Evolutionary conservation across 73 alveolate genomes (phyloP).

Genomic region (Durusdinium trenchii): DNA sequence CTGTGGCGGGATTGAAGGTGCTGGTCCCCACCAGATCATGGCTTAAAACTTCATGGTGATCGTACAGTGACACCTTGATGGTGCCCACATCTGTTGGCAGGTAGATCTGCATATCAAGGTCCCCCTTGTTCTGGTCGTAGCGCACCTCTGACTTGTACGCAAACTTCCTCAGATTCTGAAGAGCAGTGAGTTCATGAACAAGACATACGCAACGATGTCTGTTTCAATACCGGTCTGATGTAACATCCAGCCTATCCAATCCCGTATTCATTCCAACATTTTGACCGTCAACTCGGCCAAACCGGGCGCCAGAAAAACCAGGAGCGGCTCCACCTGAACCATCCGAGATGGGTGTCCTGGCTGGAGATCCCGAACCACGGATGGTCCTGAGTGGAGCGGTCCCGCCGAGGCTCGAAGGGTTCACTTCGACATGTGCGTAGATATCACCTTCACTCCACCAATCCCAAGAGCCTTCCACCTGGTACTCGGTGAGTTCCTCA

Average conservation of each 20-base stretch:
- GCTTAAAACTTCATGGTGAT: constrained; percentile 43
- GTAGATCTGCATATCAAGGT: constrained; percentile 21
- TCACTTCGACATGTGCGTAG: constrained; percentile 10
- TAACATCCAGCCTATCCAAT: too few species aligned
- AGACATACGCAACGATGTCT: too few species aligned
- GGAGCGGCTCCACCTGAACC: too few species aligned
- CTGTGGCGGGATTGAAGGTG: constrained; percentile 35
- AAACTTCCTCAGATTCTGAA: background rate
- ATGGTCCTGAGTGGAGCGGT: too few species aligned
- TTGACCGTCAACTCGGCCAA: too few species aligned
- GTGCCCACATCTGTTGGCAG: background rate
- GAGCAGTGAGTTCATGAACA: too few species aligned
- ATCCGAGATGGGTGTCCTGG: too few species aligned
- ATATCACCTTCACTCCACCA: constrained; percentile 80
- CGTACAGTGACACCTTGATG: constrained; percentile 15
- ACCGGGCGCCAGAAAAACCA: too few species aligned
- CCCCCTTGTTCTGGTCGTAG: constrained; percentile 65
- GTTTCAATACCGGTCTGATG: too few species aligned
- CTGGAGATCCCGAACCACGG: too few species aligned
- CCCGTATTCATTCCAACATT: too few species aligned
- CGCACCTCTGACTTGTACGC: constrained; percentile 75
- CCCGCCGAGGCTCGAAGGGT: background rate
- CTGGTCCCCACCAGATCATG: constrained; percentile 47
- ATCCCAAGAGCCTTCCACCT: constrained; percentile 32
- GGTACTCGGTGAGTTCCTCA: background rate